A percentile compares a stretch with the other conserved stretches of the same genome.
phyloP scores from a whole-genome alignment of 305 asterid species.

The Fraxinus ornus region DNA sequence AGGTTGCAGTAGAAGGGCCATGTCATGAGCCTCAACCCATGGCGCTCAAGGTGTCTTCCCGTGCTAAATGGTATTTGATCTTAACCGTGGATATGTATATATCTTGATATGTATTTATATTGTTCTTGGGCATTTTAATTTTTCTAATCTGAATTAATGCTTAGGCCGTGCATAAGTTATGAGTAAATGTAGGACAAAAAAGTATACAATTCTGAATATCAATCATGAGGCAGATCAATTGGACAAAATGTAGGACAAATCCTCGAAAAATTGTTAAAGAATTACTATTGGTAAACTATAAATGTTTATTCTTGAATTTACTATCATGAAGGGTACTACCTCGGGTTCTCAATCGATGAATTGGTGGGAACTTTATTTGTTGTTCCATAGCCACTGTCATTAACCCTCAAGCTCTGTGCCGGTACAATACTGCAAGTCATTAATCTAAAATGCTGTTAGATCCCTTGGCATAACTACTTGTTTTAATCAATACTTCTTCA shows the following conservation, averaged over 20 bases:
- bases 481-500: neutral
- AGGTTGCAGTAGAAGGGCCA: conserved; percentile 76
- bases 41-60: conserved; percentile 70
- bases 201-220: neutral
- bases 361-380: neutral
- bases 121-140: conserved; percentile 10
- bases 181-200: neutral
- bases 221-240: neutral
- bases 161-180: neutral
- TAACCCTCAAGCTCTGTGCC: neutral
- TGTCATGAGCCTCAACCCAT: conserved; percentile 79
- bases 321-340: neutral
- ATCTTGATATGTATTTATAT: neutral
- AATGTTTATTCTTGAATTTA: neutral
- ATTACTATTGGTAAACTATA: neutral
- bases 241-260: neutral
- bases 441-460: neutral
- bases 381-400: neutral
- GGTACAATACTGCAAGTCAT: neutral
- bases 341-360: neutral
- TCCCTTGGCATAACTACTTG: neutral
- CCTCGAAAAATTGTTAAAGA: neutral
- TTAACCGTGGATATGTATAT: neutral
- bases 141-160: neutral
- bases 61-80: conserved; percentile 75